phyloP scores from a whole-genome alignment of 371 early-diverging fungal genomes.

The Apophysomyces ossiformis region DNA sequence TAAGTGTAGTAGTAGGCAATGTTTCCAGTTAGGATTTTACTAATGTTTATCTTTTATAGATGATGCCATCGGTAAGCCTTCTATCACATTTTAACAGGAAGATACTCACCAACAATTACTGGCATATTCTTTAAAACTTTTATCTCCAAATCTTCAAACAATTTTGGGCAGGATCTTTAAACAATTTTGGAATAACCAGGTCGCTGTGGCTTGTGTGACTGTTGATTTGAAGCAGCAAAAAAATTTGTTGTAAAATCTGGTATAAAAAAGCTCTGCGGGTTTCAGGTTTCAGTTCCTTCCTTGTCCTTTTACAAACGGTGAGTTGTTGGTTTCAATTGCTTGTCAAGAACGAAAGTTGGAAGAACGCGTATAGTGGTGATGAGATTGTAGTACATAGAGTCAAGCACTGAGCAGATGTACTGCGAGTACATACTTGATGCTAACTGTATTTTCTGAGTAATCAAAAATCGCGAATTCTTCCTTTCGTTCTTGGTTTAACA shows the following conservation, averaged over 20 bases:
- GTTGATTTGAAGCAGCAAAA: background rate
- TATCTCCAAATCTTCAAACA: no score
- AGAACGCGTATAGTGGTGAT: constrained; percentile 28
- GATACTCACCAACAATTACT: no score
- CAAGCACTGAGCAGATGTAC: constrained; percentile 50
- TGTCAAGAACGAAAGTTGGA: background rate
- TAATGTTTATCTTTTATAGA: no score
- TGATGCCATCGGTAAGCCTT: no score
- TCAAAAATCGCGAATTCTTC: background rate
- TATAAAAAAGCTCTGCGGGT: background rate
- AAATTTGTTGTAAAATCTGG: background rate
- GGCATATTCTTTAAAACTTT: no score
- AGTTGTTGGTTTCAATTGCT: no score
- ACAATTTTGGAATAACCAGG: no score
- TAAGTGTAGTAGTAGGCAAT: no score
- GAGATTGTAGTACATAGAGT: constrained; percentile 51
- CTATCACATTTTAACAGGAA: no score
- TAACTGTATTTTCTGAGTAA: constrained; percentile 42
- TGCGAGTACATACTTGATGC: constrained; percentile 45
- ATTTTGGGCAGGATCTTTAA: no score
- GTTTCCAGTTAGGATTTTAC: no score
- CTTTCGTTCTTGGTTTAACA: background rate
- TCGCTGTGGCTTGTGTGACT: constrained; percentile 7
- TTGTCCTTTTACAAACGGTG: background rate
- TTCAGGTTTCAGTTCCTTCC: background rate